A percentile compares a stretch with the other conserved stretches of the same genome.
Evolutionary conservation across 2,329 filamentous ascomycete species (phyloP).

Genomic region (Penicillium crustosum): DNA sequence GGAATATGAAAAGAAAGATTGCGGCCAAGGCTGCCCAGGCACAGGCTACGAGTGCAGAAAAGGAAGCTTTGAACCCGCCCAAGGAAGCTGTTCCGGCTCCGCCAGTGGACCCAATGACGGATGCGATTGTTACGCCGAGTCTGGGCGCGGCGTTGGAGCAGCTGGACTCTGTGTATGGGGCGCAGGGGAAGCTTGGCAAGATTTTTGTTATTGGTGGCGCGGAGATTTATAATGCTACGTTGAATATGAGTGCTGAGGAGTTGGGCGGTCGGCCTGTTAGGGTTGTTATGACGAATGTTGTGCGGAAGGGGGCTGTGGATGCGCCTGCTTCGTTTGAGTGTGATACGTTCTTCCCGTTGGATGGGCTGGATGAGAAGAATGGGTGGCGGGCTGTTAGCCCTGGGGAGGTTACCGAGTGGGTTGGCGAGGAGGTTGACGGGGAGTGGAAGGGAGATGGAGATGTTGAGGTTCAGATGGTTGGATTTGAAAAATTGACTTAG

Average conservation of each 20-base stretch:
- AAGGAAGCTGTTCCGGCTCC: not conserved
- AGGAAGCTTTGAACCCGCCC: not conserved
- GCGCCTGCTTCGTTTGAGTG: constrained; percentile 43
- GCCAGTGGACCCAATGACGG: constrained; percentile 27
- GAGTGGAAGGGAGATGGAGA: constrained; percentile 52
- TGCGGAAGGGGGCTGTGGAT: constrained; percentile 24
- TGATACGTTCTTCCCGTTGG: constrained; percentile 50
- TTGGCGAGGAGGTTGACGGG: constrained; percentile 42
- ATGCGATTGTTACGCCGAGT: constrained; percentile 56
- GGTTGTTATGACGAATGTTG: constrained; percentile 45
- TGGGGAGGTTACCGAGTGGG: constrained; percentile 42
- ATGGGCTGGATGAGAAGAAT: constrained; percentile 31
- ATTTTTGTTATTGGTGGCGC: constrained; percentile 89
- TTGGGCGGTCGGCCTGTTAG: constrained; percentile 24
- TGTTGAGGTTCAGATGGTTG: constrained; percentile 50
- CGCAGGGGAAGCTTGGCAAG: constrained; percentile 48
- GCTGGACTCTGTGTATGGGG: constrained; percentile 32
- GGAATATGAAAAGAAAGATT: constrained; percentile 27
- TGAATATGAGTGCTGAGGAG: constrained; percentile 41
- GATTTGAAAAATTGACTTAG: constrained; percentile 40
- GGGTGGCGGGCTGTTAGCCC: constrained; percentile 37
- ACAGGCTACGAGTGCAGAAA: not conserved
- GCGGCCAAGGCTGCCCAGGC: constrained; percentile 19
- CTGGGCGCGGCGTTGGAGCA: constrained; percentile 57
- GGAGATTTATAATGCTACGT: constrained; percentile 74